Base-by-base conservation (phyloP, 2,329 filamentous ascomycete genomes). In the Myotisia sp. region DNA sequence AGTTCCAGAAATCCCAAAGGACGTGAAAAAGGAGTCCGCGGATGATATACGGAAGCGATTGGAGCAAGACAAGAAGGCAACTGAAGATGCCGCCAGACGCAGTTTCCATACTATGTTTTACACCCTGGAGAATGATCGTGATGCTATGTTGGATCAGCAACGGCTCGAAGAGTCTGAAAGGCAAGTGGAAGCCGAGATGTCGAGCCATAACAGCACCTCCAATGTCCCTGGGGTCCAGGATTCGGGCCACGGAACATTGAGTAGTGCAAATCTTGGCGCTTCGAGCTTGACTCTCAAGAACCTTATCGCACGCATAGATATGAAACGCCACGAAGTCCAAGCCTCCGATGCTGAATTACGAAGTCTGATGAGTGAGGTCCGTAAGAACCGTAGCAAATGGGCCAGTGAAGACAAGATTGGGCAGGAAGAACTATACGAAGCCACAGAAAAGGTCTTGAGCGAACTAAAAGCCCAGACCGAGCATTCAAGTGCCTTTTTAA, bases 381-480 rank as follows among this genome's bases (percentile, higher is more conserved):
- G 90, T 43, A 98, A 95, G 58, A 95, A 95, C 48, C 71, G 90
- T 49, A 95, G 87, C 59, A 98, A 98, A 61, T 98, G 90, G 90
- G 87, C 90, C 3, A 95, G 81, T 54, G 90, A 95, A 57, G 90
- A 98, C 47, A 90, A 92, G 46, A 79, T 98, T 41, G 87, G 90
- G 39, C 90, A 98, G 58, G 90, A 98, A 58, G 90, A 98, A 58
- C 68, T 98, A 4, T 98, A 98, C 54, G 90, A 98, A 62, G 84
- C 90, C 7, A 69, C 90, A 9, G 90, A 98, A 56, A 95, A 95
- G 62, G 90, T 98, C 34, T 68, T 98, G 50, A 92, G 86, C 51
- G 87, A 95, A 56, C 74, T 98, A 37, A 95, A 95, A 58, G 90
- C 90, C 22, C 86, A 92, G 63, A 93, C 85, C 2, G 90, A 98